These are phyloP conservation scores for Hypoxylon subgilvum DNA, from an alignment of 495 filamentous ascomycete species.

Conservation along the genomic window DNA sequence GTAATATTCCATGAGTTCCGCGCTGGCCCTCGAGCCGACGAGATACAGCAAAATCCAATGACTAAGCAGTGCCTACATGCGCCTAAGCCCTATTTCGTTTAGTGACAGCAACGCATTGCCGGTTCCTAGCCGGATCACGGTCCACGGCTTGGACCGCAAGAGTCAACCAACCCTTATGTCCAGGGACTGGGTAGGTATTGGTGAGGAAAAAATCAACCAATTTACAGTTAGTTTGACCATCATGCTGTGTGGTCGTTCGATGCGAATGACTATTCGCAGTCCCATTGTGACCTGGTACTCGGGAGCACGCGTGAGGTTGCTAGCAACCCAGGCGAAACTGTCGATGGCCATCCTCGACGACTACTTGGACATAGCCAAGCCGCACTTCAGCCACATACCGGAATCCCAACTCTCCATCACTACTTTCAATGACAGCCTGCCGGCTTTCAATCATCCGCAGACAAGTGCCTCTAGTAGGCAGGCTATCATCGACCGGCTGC, in stretches of 20 bases:
- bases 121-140: too few species aligned
- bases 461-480: conserved; percentile 26
- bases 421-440: conserved; percentile 24
- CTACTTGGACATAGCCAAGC: conserved; percentile 26
- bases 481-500: conserved; percentile 58
- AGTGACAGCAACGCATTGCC: too few species aligned
- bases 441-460: conserved; percentile 36
- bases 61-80: too few species aligned
- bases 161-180: too few species aligned
- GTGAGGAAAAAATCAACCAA: too few species aligned
- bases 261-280: not conserved
- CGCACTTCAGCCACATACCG: conserved; percentile 27
- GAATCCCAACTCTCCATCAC: conserved; percentile 15
- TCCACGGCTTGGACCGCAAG: too few species aligned
- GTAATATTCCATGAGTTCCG: too few species aligned
- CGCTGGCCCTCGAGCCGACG: too few species aligned
- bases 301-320: not conserved
- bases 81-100: too few species aligned
- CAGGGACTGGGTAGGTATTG: too few species aligned
- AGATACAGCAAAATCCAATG: too few species aligned
- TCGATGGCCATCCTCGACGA: conserved; percentile 34
- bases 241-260: not conserved
- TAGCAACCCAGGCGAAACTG: conserved; percentile 10
- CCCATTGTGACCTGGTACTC: not conserved
- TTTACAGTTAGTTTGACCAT: too few species aligned